A percentile compares a stretch with the other conserved stretches of the same genome.
These are phyloP conservation scores for Didymella sp. DNA, from an alignment of 2,329 filamentous ascomycete species.

Conservation along the genomic window DNA sequence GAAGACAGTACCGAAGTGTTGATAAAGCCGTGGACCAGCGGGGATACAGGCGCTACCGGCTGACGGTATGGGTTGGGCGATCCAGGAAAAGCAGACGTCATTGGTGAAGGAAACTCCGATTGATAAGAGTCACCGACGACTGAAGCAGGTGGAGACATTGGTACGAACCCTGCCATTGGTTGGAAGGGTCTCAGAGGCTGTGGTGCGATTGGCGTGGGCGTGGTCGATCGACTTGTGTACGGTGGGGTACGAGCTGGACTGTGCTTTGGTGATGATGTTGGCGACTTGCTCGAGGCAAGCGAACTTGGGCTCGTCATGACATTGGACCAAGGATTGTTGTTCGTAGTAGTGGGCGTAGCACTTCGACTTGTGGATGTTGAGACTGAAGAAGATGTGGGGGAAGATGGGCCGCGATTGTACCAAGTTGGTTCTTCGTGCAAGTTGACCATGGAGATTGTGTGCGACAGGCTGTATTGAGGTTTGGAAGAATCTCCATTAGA, in stretches of 20 bases:
- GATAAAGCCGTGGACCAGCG: conserved; percentile 48
- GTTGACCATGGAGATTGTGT: conserved; percentile 52
- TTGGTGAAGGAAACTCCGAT: conserved; percentile 41
- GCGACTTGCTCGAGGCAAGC: conserved; percentile 39
- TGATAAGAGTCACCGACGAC: conserved; percentile 42
- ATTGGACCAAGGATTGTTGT: conserved; percentile 51
- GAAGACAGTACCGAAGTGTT: conserved; percentile 46
- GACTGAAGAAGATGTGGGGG: conserved; percentile 50
- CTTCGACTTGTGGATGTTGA: conserved; percentile 49
- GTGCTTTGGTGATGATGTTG: conserved; percentile 43
- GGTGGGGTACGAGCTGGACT: conserved; percentile 49
- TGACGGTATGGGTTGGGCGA: conserved; percentile 50
- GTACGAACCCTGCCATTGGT: conserved; percentile 44
- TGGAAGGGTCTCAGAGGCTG: conserved; percentile 46
- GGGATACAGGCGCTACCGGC: conserved; percentile 31
- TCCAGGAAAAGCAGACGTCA: conserved; percentile 33
- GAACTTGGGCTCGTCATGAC: conserved; percentile 44
- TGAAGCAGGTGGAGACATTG: conserved; percentile 41
- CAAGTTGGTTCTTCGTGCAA: conserved; percentile 49
- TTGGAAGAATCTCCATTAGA: conserved; percentile 43
- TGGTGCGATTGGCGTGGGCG: conserved; percentile 48
- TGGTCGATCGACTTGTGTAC: conserved; percentile 49
- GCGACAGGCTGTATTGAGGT: conserved; percentile 46
- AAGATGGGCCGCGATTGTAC: conserved; percentile 46
- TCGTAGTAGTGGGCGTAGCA: conserved; percentile 46